phyloP scores from a whole-genome alignment of 129 eudicot species.

The carrot (Daucus carota) region DH1_v3.0 NC_030384.2:24283001-24283500 shows the following conservation, averaged over 20 bases:
- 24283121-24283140: not conserved
- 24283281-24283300: too few relatives aligned
- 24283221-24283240: not conserved
- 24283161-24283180: constrained; percentile 8
- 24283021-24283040: too few relatives aligned
- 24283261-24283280: too few relatives aligned
- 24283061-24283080: too few relatives aligned
- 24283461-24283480: constrained; percentile 4
- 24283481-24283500: not conserved
- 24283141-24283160: not conserved
- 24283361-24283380: constrained; percentile 94
- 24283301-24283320: too few relatives aligned
- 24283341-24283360: constrained; percentile 47
- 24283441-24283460: constrained; percentile 93
- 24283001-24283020: too few relatives aligned
- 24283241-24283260: too few relatives aligned
- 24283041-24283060: too few relatives aligned
- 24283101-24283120: not conserved
- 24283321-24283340: too few relatives aligned
- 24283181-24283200: not conserved
- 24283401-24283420: constrained; percentile 96
- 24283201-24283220: not conserved
- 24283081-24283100: not conserved
- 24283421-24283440: too few relatives aligned
- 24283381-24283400: constrained; percentile 74